phyloP scores from a whole-genome alignment of 106 monocot species.

The Platanthera zijinensis region DNA sequence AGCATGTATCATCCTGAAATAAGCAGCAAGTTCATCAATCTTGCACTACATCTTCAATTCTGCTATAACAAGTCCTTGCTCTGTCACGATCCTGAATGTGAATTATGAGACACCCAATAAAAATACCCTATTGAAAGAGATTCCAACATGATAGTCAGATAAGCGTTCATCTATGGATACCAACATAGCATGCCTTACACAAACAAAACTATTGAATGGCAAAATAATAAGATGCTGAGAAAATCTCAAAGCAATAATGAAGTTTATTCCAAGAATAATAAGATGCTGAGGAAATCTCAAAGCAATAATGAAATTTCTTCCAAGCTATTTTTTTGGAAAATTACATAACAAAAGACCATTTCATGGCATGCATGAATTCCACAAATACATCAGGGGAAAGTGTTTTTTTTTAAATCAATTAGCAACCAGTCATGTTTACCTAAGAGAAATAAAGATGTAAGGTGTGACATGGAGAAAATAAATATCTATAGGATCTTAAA shows the following conservation, averaged over 20 bases:
- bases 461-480: not conserved
- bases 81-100: constrained; percentile 71
- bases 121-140: constrained; percentile 92
- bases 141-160: constrained; percentile 79
- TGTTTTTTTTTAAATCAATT: not conserved
- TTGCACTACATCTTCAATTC: constrained; percentile 62
- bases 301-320: constrained; percentile 16
- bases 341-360: not conserved
- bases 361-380: not conserved
- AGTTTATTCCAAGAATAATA: constrained; percentile 7
- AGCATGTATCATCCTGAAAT: constrained; percentile 42
- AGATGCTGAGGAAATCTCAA: constrained; percentile 11
- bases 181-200: constrained; percentile 27
- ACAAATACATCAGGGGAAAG: not conserved
- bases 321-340: not conserved
- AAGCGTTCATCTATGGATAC: constrained; percentile 31
- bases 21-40: constrained; percentile 47
- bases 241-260: constrained; percentile 16
- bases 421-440: not conserved
- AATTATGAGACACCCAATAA: constrained; percentile 88
- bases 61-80: constrained; percentile 58
- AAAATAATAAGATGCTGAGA: constrained; percentile 11
- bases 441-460: not conserved
- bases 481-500: not conserved
- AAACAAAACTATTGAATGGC: constrained; percentile 21